Evolutionary conservation across 345 rosid species (phyloP), one percentile per base, ranked within the genome.

Genomic region (Syzygium aqueum): DNA sequence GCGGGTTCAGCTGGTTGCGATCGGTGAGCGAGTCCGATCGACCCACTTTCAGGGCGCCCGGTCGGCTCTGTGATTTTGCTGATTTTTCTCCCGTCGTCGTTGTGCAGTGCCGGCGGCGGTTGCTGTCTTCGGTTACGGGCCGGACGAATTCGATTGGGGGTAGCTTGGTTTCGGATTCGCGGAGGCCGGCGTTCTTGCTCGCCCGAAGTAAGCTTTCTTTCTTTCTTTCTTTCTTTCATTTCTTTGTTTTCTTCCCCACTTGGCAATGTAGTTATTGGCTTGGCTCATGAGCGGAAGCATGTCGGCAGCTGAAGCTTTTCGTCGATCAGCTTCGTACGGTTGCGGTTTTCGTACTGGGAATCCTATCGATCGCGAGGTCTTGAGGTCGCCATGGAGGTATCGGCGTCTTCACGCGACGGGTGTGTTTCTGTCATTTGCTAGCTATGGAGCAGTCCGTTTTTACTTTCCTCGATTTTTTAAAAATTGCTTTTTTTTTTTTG

Each of bases 381-480:
- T 80, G 22, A 89, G 92, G 89, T 85, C 86, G 52, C 91, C 88
- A 4, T 87, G 88, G 89, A 86, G 89, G 10, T 89, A 87, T 88
- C 92, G 96, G 53, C 88, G 73, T 87, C 90, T 96, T 91, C 98
- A 95, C 52, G 93, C 94, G 84, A 93, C 97, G 89, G 97, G 99
- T 96, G 57, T 30, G 56, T 50, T 63, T 40, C 40, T 40, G 27
- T 77, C 50, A 50, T 77, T 27, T n/a, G 22, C 53, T 49, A 2
- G 16, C 28, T 17, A 51, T 12, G 33, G 84, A 51, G 51, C 57
- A 87, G 23, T 80, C 80, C 21, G 46, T 19, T 11, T 49, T 73
- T 37, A 19, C 80, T 67, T 33, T 17, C 23, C 12, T 19, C 11
- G 46, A 43, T 43, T 43, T 43, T 43, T 43, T 43, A 43, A 43